Conservation (phyloP, 805 yeast genomes). For the Naumovozyma dairenensis region DNA sequence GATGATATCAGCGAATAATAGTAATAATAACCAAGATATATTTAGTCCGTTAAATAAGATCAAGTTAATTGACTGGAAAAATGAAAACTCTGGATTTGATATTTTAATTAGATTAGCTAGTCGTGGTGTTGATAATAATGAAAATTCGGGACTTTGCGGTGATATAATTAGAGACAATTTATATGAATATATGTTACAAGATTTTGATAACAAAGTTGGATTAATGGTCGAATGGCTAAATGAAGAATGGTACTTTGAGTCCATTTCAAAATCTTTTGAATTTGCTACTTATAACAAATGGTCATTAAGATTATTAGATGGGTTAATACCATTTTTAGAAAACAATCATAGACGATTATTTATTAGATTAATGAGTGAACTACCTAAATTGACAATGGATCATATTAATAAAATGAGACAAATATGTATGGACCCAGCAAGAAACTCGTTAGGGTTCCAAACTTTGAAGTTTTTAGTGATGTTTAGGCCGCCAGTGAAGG, state of each 20-base stretch:
- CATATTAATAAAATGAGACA: conserved; percentile 60
- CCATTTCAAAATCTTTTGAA: conserved; percentile 11
- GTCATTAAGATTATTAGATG: conserved; percentile 63
- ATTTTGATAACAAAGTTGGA: conserved; percentile 63
- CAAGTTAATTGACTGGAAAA: conserved; percentile 42
- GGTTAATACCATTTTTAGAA: conserved; percentile 77
- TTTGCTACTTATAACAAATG: conserved; percentile 45
- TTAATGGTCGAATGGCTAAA: conserved; percentile 83
- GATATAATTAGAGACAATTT: conserved; percentile 59
- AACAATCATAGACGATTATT: conserved; percentile 69
- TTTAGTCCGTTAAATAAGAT: conserved; percentile 19
- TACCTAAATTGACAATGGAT: conserved; percentile 61
- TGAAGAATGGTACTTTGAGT: conserved; percentile 83
- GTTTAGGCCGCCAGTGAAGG: conserved; percentile 81
- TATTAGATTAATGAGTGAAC: conserved; percentile 73
- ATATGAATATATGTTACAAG: conserved; percentile 61
- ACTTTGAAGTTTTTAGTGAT: conserved; percentile 73
- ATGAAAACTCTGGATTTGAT: conserved; percentile 65
- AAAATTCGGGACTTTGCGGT: no score
- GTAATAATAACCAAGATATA: conserved; percentile 13
- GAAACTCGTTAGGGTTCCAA: conserved; percentile 71
- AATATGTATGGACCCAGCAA: conserved; percentile 75
- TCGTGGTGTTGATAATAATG: conserved; percentile 52
- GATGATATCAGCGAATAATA: neutral
- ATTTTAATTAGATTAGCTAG: conserved; percentile 70